Conservation (phyloP, 148 eudicot genomes). For the Fallopia convolvulus region DNA sequence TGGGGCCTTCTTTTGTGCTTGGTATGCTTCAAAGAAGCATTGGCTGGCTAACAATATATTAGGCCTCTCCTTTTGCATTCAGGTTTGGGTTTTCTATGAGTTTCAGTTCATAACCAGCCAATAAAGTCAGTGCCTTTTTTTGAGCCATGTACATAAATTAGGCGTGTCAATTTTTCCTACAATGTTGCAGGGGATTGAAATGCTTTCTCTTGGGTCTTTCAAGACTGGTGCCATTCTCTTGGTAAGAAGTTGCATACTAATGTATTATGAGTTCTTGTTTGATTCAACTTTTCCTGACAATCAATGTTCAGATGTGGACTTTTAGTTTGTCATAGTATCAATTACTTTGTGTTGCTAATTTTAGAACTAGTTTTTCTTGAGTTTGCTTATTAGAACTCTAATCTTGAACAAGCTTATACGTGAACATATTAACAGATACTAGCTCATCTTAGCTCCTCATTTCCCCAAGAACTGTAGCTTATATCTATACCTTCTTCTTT, state of each 20-base stretch:
- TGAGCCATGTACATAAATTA: neutral
- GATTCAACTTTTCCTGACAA: neutral
- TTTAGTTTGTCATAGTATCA: neutral
- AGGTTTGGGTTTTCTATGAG: slow-evolving; percentile 35
- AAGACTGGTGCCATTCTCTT: slow-evolving; percentile 95
- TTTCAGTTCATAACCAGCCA: neutral
- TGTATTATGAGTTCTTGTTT: neutral
- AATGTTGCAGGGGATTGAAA: slow-evolving; percentile 82
- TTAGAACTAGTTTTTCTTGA: neutral
- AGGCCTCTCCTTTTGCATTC: slow-evolving; percentile 94
- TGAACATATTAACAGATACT: neutral
- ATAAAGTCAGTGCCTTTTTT: neutral
- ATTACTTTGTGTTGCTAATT: neutral
- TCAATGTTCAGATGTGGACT: neutral
- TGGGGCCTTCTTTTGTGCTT: slow-evolving; percentile 83
- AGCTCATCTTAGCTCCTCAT: neutral
- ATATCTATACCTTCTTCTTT: neutral
- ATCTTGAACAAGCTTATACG: neutral
- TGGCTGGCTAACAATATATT: slow-evolving; percentile 92
- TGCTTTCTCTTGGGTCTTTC: slow-evolving; percentile 98
- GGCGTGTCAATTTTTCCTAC: neutral
- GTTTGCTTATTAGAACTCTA: neutral
- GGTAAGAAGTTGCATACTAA: slow-evolving; percentile 34
- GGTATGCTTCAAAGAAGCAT: slow-evolving; percentile 97
- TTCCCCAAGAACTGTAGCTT: too few relatives aligned